These are phyloP conservation scores for Bertia moriformis DNA, from an alignment of 2,329 filamentous ascomycete genomes.

Conservation along the genomic window DNA sequence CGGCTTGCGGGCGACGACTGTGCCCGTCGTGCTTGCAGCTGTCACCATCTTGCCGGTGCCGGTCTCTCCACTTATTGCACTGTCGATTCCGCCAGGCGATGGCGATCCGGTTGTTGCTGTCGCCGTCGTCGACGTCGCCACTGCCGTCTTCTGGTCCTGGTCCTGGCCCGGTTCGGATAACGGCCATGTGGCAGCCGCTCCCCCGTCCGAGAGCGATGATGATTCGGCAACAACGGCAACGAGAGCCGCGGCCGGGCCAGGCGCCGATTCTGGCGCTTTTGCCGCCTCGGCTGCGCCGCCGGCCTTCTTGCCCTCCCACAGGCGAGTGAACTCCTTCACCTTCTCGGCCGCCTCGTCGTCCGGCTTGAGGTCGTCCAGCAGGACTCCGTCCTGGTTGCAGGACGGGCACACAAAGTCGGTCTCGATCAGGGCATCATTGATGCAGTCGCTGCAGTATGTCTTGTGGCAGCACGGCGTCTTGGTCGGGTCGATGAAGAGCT, in stretches of 20 bases:
- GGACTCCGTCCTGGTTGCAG: slow-evolving; percentile 77
- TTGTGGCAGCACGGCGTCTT: slow-evolving; percentile 97
- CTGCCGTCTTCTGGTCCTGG: neutral
- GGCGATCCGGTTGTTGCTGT: neutral
- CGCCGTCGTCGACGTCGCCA: neutral
- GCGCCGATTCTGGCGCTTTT: slow-evolving; percentile 26
- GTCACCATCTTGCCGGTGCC: neutral
- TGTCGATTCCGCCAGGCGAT: too few species aligned
- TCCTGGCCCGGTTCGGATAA: slow-evolving; percentile 2
- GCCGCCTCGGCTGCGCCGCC: slow-evolving; percentile 15
- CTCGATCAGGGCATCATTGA: slow-evolving; percentile 95
- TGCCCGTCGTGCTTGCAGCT: slow-evolving; percentile 8
- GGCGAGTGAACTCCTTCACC: slow-evolving; percentile 60
- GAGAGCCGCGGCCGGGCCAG: slow-evolving; percentile 28
- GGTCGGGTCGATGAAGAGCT: slow-evolving; percentile 95
- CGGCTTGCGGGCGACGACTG: neutral
- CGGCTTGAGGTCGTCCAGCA: slow-evolving; percentile 77
- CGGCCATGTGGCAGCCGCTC: too few species aligned
- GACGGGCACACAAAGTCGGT: slow-evolving; percentile 92
- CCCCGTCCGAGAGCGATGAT: too few species aligned
- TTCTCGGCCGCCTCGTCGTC: slow-evolving; percentile 68
- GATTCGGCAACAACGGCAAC: too few species aligned
- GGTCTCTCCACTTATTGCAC: too few species aligned
- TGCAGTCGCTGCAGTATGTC: slow-evolving; percentile 99
- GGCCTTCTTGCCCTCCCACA: slow-evolving; percentile 35